Evolutionary conservation across 1,139 yeast species (phyloP), one percentile per base, ranked within the genome.

Genomic region (Torulaspora globosa): DNA sequence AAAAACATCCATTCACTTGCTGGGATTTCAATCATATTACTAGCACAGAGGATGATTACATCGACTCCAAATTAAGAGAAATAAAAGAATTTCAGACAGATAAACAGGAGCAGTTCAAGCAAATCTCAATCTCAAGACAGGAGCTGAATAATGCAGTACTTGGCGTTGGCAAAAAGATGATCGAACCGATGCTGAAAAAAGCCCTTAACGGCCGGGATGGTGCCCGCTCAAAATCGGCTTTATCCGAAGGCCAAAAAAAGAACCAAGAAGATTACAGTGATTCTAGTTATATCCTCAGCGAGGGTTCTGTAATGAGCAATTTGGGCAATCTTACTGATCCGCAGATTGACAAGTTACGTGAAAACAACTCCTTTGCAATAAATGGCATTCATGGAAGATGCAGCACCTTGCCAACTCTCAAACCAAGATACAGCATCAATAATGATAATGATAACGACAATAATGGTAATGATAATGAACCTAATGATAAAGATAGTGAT

Each of bases 141-240:
- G 95, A 87, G 54, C 76, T 85, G 12, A 76, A 81, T 53, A 77
- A 78, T 52, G 96, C 96, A 0, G 88, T 88, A 2, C 76, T 82
- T 33, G 96, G 96, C 9, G 73, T 86, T 43, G 92, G 92, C 5
- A 75, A 79, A 37, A 73, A 82, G 50, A 74, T 88, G 36, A 78
- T 74, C 52, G 76, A 78, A 50, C 78, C 84, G 30, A 67, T 85
- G 18, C 71, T 82, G 1, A 74, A 74, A 46, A 33, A 31, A 34
- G 34, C 34, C 30, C 39, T 38, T 15, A 26, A 23, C 11, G 36
- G 23, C 15, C 30, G n/a, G 9, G 34, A 36, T 14, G 41, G 40
- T 11, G 34, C 18, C 12, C 28, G 32, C 24, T 28, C 27, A 1
- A 30, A 33, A 11, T 29, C 29, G 7, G 24, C 15, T 6, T 21